A percentile compares a stretch with the other conserved stretches of the same genome.
Evolutionary conservation across 805 yeast species (phyloP).

Genomic region (Starmerella stigmatis): DNA sequence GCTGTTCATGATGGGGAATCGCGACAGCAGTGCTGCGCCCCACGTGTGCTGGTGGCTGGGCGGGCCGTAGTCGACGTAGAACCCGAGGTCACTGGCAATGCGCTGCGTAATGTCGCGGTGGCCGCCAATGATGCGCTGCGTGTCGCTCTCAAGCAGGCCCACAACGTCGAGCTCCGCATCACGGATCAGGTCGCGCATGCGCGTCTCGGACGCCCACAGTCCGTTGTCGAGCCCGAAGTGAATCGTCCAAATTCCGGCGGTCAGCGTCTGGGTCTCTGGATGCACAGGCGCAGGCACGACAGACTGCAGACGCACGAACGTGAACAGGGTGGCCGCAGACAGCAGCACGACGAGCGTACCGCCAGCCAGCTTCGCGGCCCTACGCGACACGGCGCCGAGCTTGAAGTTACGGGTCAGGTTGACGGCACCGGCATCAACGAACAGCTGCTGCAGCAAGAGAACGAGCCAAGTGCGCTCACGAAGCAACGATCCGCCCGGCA

Average conservation of each 20-base stretch:
- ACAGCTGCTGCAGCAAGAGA: conserved; percentile 43
- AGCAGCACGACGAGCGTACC: conserved; percentile 33
- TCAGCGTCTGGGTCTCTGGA: conserved; percentile 57
- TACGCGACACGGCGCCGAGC: conserved; percentile 21
- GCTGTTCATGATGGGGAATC: conserved; percentile 85
- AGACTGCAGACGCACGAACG: conserved; percentile 48
- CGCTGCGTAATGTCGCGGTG: conserved; percentile 87
- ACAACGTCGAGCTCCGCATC: conserved; percentile 87
- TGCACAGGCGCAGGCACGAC: conserved; percentile 57
- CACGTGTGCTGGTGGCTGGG: conserved; percentile 97
- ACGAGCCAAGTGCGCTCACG: conserved; percentile 83
- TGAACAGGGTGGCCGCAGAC: conserved; percentile 41
- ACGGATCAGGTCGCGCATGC: conserved; percentile 72
- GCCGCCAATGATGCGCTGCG: conserved; percentile 89
- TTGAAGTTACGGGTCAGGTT: conserved; percentile 12
- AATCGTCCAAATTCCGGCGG: conserved; percentile 97
- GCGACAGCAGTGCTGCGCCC: conserved; percentile 89
- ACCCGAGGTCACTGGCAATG: conserved; percentile 81
- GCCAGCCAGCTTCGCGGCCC: conserved; percentile 24
- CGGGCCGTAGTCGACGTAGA: conserved; percentile 95
- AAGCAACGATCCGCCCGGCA: conserved; percentile 80
- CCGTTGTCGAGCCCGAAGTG: conserved; percentile 96
- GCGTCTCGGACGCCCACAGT: conserved; percentile 91
- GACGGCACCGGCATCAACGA: conserved; percentile 45
- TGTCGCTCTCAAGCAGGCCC: conserved; percentile 85